Evolutionary conservation across 2,329 filamentous ascomycete species (phyloP).

Genomic region (Claviceps quebecensis): DNA sequence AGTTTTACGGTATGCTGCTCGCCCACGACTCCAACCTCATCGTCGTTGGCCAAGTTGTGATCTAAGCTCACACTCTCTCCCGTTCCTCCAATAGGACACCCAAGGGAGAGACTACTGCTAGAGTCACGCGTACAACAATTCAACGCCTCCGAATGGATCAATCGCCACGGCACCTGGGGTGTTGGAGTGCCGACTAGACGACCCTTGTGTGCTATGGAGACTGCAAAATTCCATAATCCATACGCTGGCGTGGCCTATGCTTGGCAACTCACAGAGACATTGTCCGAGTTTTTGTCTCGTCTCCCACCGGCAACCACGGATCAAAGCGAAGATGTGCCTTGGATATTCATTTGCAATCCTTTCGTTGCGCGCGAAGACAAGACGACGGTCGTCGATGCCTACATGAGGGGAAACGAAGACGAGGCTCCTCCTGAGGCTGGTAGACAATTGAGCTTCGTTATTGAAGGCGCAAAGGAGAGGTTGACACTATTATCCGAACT

Average conservation of each 20-base stretch:
- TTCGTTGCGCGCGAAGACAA: constrained; percentile 27
- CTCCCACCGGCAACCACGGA: constrained; percentile 53
- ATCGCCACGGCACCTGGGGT: constrained; percentile 1
- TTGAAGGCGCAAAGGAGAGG: constrained; percentile 36
- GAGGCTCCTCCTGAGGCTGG: constrained; percentile 33
- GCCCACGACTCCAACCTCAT: background rate
- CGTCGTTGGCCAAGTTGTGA: background rate
- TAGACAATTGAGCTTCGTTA: constrained; percentile 33
- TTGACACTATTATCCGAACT: constrained; percentile 33
- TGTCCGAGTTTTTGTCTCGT: constrained; percentile 51
- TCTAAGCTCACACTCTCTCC: background rate
- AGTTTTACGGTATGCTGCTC: background rate
- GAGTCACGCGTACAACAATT: constrained; percentile 36
- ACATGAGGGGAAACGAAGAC: constrained; percentile 31
- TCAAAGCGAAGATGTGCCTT: constrained; percentile 32
- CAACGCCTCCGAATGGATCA: constrained; percentile 31
- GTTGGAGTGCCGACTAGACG: constrained; percentile 2
- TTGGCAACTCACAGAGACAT: constrained; percentile 50
- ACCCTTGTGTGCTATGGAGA: constrained; percentile 2
- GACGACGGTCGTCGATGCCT: constrained; percentile 19
- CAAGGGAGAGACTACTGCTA: constrained; percentile 31
- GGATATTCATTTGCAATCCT: constrained; percentile 64
- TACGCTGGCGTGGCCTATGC: constrained; percentile 40
- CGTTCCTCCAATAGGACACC: constrained; percentile 34
- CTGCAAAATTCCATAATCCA: constrained; percentile 38